Percentiles rank a stretch among this genome's conserved stretches.
These are phyloP conservation scores for Apiospora malaysiana DNA, from an alignment of 2,329 filamentous ascomycete genomes.

Conservation along the genomic window DNA sequence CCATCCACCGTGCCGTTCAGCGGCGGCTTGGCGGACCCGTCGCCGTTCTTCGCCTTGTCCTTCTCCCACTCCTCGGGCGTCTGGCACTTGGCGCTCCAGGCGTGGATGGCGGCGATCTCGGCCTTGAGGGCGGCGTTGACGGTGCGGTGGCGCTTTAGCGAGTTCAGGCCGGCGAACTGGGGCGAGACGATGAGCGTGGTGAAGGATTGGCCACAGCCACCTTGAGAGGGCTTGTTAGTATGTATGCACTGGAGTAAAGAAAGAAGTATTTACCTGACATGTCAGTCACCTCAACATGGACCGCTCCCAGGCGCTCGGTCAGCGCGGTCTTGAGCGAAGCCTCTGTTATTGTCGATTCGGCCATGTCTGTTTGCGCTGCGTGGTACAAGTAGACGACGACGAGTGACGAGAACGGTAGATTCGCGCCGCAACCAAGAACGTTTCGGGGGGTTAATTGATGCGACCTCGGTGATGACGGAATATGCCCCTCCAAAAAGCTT, in stretches of 20 bases:
- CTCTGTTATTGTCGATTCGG: slow-evolving; percentile 69
- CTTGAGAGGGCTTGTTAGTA: slow-evolving; percentile 40
- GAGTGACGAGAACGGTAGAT: not conserved
- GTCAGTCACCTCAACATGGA: slow-evolving; percentile 87
- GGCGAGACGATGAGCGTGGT: slow-evolving; percentile 67
- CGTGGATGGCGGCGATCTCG: slow-evolving; percentile 90
- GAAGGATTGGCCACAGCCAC: slow-evolving; percentile 67
- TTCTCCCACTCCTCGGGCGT: slow-evolving; percentile 89
- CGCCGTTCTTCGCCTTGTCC: slow-evolving; percentile 48
- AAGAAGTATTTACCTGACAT: slow-evolving; percentile 72
- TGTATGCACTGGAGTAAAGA: not conserved
- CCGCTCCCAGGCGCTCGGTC: slow-evolving; percentile 71
- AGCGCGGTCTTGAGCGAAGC: slow-evolving; percentile 73
- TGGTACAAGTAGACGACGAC: not conserved
- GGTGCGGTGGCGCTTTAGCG: slow-evolving; percentile 83
- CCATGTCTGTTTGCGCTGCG: slow-evolving; percentile 9
- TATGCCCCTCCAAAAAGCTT: slow-evolving; percentile 20
- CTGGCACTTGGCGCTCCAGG: slow-evolving; percentile 93
- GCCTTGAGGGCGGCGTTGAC: slow-evolving; percentile 84
- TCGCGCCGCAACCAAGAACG: not conserved
- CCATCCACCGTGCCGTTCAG: slow-evolving; percentile 52
- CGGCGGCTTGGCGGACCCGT: slow-evolving; percentile 41
- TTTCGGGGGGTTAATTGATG: not conserved
- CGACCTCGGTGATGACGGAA: slow-evolving; percentile 23
- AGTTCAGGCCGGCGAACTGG: slow-evolving; percentile 72